phyloP scores from a whole-genome alignment of 225 moss, liverwort and hornwort genomes.

The Antitrichia curtipendula region DNA sequence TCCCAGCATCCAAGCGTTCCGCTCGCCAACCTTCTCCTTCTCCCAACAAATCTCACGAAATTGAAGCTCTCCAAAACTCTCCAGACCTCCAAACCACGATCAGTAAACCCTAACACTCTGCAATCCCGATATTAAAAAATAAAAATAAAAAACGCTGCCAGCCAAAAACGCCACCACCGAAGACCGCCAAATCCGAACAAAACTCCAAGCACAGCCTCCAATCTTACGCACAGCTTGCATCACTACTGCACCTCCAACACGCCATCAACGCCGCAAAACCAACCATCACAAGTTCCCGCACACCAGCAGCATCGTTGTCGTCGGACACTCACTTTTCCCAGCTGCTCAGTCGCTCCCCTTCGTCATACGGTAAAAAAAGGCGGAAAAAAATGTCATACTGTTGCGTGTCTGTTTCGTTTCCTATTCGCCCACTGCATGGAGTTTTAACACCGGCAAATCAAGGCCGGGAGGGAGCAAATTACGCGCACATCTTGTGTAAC shows the following conservation, averaged over 20 bases:
- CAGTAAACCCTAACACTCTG: slow-evolving; percentile 12
- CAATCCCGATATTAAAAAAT: neutral
- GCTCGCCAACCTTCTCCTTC: neutral
- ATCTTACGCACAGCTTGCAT: neutral
- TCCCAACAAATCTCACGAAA: neutral
- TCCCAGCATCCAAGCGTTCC: slow-evolving; percentile 7
- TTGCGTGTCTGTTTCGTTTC: neutral
- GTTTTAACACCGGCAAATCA: neutral
- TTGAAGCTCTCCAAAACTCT: neutral
- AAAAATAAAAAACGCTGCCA: neutral
- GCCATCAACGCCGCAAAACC: neutral
- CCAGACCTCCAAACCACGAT: neutral
- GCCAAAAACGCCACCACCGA: neutral
- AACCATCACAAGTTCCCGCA: neutral
- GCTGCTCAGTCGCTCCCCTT: neutral
- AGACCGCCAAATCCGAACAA: neutral
- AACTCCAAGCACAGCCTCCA: neutral
- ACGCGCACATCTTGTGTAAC: neutral
- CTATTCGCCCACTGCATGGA: neutral
- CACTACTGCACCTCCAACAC: neutral
- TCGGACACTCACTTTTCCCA: neutral
- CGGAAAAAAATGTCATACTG: neutral
- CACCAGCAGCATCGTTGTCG: neutral
- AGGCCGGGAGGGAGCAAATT: slow-evolving; percentile 1
- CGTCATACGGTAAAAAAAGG: neutral